Evolutionary conservation across 176 grass and related monocot species (phyloP).

Genomic region (Melocanna baccifera): DNA sequence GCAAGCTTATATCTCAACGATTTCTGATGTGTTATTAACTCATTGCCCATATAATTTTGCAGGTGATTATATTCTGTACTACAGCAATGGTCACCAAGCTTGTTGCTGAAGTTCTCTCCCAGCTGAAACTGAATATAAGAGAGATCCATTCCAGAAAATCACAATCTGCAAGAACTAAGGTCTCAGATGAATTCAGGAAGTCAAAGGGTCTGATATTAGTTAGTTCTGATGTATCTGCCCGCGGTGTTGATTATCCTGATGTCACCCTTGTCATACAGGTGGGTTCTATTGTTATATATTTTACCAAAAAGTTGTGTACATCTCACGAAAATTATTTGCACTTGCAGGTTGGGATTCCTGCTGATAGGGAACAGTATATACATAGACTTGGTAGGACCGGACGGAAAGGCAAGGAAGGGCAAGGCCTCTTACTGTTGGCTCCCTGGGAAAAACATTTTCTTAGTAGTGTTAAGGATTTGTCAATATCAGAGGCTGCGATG

Average conservation of each 20-base stretch:
- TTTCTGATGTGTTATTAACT: neutral
- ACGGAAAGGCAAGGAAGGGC: constrained; percentile 80
- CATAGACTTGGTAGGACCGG: constrained; percentile 67
- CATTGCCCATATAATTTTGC: constrained; percentile 28
- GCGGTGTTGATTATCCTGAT: constrained; percentile 95
- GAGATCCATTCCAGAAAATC: constrained; percentile 96
- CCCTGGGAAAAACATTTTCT: constrained; percentile 78
- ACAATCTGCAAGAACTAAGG: constrained; percentile 73
- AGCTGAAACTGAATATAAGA: constrained; percentile 71
- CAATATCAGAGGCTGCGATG: constrained; percentile 63
- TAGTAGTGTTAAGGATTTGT: constrained; percentile 63
- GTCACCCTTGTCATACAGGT: constrained; percentile 91
- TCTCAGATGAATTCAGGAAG: constrained; percentile 88
- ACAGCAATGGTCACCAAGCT: constrained; percentile 92
- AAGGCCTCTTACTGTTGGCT: constrained; percentile 70
- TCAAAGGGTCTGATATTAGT: constrained; percentile 91
- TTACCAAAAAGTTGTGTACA: neutral
- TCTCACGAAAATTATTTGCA: constrained; percentile 12
- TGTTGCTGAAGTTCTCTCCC: constrained; percentile 65
- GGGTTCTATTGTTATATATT: neutral
- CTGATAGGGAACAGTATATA: constrained; percentile 88
- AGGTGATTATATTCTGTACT: constrained; percentile 97
- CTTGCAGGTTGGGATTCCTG: constrained; percentile 65
- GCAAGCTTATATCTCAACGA: neutral
- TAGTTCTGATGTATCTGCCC: constrained; percentile 93